These are phyloP conservation scores for Daldinia caldariorum DNA, from an alignment of 495 filamentous ascomycete genomes.

Conservation along the genomic window DNA sequence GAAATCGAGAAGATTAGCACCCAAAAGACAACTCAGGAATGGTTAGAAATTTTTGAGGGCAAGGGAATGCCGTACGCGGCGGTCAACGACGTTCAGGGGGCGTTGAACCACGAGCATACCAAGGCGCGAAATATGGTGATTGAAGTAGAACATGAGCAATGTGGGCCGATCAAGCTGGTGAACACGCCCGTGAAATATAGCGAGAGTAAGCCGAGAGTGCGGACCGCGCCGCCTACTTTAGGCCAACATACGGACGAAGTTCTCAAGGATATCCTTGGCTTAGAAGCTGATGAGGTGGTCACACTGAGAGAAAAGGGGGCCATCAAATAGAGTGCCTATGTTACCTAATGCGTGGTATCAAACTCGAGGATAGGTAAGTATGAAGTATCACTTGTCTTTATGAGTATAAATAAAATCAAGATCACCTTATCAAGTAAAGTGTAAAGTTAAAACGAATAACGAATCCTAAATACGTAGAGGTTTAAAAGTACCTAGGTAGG, in stretches of 20 bases:
- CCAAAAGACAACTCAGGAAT: slow-evolving; percentile 86
- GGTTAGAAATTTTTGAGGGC: slow-evolving; percentile 87
- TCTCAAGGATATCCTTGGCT: slow-evolving; percentile 70
- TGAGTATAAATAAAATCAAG: not conserved
- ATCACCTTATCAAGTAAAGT: not conserved
- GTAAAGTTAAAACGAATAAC: too few relatives aligned
- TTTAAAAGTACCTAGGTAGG: too few relatives aligned
- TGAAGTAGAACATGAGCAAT: slow-evolving; percentile 82
- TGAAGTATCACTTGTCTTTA: too few relatives aligned
- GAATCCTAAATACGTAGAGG: not conserved
- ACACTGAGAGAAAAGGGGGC: slow-evolving; percentile 73
- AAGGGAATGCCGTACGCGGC: slow-evolving; percentile 95
- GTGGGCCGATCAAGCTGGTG: slow-evolving; percentile 87
- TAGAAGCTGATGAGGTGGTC: slow-evolving; percentile 69
- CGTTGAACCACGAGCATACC: slow-evolving; percentile 87
- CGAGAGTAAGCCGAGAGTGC: slow-evolving; percentile 77
- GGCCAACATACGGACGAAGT: slow-evolving; percentile 95
- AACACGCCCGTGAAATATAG: slow-evolving; percentile 98
- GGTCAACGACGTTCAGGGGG: slow-evolving; percentile 88
- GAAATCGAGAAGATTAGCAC: slow-evolving; percentile 78
- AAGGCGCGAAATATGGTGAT: slow-evolving; percentile 86
- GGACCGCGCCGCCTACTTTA: slow-evolving; percentile 82
- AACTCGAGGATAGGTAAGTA: too few relatives aligned
- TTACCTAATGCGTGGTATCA: too few relatives aligned
- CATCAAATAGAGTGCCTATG: slow-evolving; percentile 60